A percentile compares a stretch with the other conserved stretches of the same genome.
Conservation (phyloP, 2,329 filamentous ascomycete species). For the Xylariaceae sp. region DNA sequence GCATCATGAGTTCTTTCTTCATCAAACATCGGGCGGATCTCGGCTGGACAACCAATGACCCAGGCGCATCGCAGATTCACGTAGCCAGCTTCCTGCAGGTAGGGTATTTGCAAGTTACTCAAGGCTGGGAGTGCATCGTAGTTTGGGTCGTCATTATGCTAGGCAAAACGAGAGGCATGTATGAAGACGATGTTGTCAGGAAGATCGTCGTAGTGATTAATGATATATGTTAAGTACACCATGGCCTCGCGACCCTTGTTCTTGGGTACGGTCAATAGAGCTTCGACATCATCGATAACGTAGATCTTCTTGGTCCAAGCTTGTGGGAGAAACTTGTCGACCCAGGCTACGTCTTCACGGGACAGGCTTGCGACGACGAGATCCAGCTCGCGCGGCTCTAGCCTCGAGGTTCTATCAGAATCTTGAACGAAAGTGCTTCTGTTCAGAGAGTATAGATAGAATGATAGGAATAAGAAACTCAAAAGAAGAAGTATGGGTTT, state of each 20-base stretch:
- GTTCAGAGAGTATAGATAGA: too few relatives aligned
- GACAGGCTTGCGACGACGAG: slow-evolving; percentile 32
- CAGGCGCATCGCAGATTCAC: slow-evolving; percentile 58
- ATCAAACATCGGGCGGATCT: slow-evolving; percentile 41
- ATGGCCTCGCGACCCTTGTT: slow-evolving; percentile 53
- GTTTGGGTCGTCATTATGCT: slow-evolving; percentile 52
- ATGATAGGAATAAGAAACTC: too few relatives aligned
- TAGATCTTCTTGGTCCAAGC: slow-evolving; percentile 54
- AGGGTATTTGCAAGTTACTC: slow-evolving; percentile 43
- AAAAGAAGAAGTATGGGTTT: too few relatives aligned
- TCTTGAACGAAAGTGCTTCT: too few relatives aligned
- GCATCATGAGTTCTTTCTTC: slow-evolving; percentile 34
- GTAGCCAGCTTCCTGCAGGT: slow-evolving; percentile 53
- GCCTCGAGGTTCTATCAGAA: too few relatives aligned
- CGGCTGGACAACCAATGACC: slow-evolving; percentile 51
- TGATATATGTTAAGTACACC: slow-evolving; percentile 50
- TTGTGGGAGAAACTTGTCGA: slow-evolving; percentile 37
- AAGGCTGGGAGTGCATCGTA: slow-evolving; percentile 52
- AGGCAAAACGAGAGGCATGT: slow-evolving; percentile 44
- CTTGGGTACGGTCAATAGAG: slow-evolving; percentile 43
- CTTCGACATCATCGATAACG: slow-evolving; percentile 50
- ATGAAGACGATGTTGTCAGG: slow-evolving; percentile 44
- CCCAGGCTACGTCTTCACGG: slow-evolving; percentile 37
- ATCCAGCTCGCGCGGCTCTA: too few relatives aligned
- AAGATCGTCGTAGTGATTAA: slow-evolving; percentile 45